These are phyloP conservation scores for Trichoderma atroviride DNA, from an alignment of 2,329 filamentous ascomycete genomes.

Conservation along the genomic window DNA sequence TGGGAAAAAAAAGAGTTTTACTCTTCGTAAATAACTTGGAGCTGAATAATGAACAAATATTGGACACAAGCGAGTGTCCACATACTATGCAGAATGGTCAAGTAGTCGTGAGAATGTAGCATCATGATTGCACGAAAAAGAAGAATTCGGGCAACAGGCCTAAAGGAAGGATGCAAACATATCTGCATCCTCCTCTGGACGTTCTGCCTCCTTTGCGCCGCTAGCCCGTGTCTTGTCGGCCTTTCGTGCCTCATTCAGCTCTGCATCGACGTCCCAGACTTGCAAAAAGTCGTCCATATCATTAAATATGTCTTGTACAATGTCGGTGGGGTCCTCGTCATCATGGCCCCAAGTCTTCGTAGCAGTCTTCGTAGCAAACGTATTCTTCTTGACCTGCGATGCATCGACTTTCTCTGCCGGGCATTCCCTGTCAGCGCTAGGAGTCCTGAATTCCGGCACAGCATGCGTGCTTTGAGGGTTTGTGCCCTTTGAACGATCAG, in stretches of 20 bases:
- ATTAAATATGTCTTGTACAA: slow-evolving; percentile 43
- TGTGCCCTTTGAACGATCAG: slow-evolving; percentile 39
- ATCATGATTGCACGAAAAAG: neutral
- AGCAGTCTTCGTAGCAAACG: slow-evolving; percentile 1
- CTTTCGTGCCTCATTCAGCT: slow-evolving; percentile 40
- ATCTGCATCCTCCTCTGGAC: neutral
- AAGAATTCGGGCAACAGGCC: neutral
- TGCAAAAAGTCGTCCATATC: slow-evolving; percentile 43
- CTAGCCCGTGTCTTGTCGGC: slow-evolving; percentile 18
- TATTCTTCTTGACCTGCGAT: slow-evolving; percentile 23
- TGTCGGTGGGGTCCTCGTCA: slow-evolving; percentile 39
- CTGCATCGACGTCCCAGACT: slow-evolving; percentile 41
- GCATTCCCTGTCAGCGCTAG: slow-evolving; percentile 33
- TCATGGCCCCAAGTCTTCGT: slow-evolving; percentile 25
- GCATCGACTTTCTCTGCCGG: slow-evolving; percentile 35
- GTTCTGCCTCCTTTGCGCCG: neutral
- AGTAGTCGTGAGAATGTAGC: neutral
- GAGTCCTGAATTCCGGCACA: slow-evolving; percentile 43
- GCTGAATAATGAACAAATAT: neutral
- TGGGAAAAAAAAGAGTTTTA: neutral
- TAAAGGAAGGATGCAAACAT: neutral
- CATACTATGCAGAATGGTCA: slow-evolving; percentile 4
- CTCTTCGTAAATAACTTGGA: neutral
- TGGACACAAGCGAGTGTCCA: neutral
- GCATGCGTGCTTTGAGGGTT: slow-evolving; percentile 45